A percentile compares a stretch with the other conserved stretches of the same genome.
These are phyloP conservation scores for Harringtonia aguacate DNA, from an alignment of 2,329 filamentous ascomycete genomes.

Conservation along the genomic window DNA sequence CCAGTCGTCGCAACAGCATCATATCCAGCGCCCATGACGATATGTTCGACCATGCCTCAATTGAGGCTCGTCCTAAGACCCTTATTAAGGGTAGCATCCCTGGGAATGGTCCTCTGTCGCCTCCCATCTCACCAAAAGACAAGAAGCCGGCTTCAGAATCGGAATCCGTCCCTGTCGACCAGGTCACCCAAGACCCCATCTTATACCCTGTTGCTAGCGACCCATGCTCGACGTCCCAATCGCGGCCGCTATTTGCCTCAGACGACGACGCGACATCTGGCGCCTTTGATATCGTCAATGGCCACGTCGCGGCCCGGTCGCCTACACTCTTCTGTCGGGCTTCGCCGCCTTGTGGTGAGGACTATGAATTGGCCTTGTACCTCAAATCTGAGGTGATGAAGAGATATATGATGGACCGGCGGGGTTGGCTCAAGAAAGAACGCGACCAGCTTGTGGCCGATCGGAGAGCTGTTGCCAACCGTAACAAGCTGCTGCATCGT, in stretches of 20 bases:
- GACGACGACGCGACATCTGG: slow-evolving; percentile 5
- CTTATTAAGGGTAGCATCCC: slow-evolving; percentile 15
- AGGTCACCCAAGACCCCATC: slow-evolving; percentile 40
- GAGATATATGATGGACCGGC: slow-evolving; percentile 30
- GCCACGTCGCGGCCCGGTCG: slow-evolving; percentile 36
- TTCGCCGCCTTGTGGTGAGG: slow-evolving; percentile 36
- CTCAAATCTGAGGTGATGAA: slow-evolving; percentile 43
- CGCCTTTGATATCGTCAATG: slow-evolving; percentile 33
- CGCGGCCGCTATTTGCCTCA: slow-evolving; percentile 39
- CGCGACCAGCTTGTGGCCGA: slow-evolving; percentile 37
- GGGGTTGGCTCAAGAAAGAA: slow-evolving; percentile 39
- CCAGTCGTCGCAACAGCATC: slow-evolving; percentile 2
- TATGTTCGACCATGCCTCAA: slow-evolving; percentile 9
- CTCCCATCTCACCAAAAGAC: slow-evolving; percentile 45
- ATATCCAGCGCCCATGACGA: background rate
- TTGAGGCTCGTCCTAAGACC: background rate
- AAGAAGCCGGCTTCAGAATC: slow-evolving; percentile 20
- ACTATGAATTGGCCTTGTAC: slow-evolving; percentile 42
- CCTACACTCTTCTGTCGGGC: slow-evolving; percentile 29
- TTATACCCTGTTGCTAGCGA: slow-evolving; percentile 40
- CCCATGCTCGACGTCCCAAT: slow-evolving; percentile 25
- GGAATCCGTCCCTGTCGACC: background rate
- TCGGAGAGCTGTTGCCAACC: slow-evolving; percentile 29
- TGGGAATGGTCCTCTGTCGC: slow-evolving; percentile 36
- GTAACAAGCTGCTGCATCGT: slow-evolving; percentile 22